A percentile compares a stretch with the other conserved stretches of the same genome.
phyloP scores from a whole-genome alignment of 768 basidiomycete species.

The Suillus sp. region DNA sequence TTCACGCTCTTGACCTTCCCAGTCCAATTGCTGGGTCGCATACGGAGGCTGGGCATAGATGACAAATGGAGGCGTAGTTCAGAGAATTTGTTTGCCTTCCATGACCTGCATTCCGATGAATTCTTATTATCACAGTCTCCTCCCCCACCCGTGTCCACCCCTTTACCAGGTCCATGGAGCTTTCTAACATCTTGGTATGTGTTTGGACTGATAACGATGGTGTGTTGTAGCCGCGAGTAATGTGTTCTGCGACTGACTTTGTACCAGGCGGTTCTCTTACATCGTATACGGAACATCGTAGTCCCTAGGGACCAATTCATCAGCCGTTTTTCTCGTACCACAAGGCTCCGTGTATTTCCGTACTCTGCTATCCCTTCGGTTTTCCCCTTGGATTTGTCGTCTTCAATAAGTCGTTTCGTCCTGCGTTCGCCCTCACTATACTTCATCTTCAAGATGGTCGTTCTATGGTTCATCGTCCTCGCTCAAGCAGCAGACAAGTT shows the following conservation, averaged over 20 bases:
- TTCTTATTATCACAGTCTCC: slow-evolving; percentile 12
- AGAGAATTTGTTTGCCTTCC: slow-evolving; percentile 6
- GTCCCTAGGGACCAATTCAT: slow-evolving; percentile 49
- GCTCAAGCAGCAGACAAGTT: slow-evolving; percentile 54
- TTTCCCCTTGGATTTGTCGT: slow-evolving; percentile 67
- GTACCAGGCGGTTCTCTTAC: slow-evolving; percentile 62
- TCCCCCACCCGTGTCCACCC: slow-evolving; percentile 16
- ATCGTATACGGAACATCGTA: slow-evolving; percentile 78
- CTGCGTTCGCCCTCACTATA: slow-evolving; percentile 68
- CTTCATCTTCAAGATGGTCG: slow-evolving; percentile 55
- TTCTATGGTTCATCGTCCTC: slow-evolving; percentile 60
- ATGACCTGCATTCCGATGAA: slow-evolving; percentile 12
- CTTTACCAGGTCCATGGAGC: slow-evolving; percentile 63
- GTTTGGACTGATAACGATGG: slow-evolving; percentile 66
- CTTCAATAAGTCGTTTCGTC: slow-evolving; percentile 56
- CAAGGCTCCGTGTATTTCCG: slow-evolving; percentile 26
- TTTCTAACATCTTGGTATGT: slow-evolving; percentile 79
- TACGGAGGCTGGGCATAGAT: slow-evolving; percentile 42
- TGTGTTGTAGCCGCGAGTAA: slow-evolving; percentile 30
- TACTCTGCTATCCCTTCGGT: slow-evolving; percentile 39
- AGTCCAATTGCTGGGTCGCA: slow-evolving; percentile 40
- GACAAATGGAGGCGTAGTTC: slow-evolving; percentile 36
- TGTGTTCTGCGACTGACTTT: not conserved
- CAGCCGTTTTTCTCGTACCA: slow-evolving; percentile 24
- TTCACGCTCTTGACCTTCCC: slow-evolving; percentile 40